phyloP scores from a whole-genome alignment of 192 early-diverging fungal genomes.

The Coemansia javaensis region DNA sequence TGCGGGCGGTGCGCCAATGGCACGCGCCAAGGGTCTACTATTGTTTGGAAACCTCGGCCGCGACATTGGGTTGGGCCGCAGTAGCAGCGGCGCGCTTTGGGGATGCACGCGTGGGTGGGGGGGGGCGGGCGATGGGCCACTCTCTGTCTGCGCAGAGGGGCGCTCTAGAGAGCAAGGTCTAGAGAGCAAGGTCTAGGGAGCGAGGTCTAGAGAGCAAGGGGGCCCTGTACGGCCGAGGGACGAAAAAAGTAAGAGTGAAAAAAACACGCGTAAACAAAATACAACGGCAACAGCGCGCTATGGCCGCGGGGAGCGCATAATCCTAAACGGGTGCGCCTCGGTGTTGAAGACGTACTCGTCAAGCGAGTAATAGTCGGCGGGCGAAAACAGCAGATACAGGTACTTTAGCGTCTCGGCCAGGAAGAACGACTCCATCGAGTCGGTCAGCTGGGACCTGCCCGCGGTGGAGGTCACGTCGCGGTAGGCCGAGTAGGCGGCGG shows the following conservation, averaged over 20 bases:
- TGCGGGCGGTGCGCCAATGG: too few relatives aligned
- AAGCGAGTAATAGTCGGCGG: slow-evolving; percentile 60
- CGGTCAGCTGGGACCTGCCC: slow-evolving; percentile 17
- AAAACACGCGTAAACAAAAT: neutral
- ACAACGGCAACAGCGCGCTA: neutral
- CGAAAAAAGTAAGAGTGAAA: neutral
- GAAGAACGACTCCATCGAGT: slow-evolving; percentile 55
- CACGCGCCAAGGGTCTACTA: neutral
- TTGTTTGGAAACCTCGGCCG: too few relatives aligned
- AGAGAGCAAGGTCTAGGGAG: too few relatives aligned
- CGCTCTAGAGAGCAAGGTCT: too few relatives aligned
- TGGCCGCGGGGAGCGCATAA: slow-evolving; percentile 17
- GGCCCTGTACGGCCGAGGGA: too few relatives aligned
- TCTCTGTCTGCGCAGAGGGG: too few relatives aligned
- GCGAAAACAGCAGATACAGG: slow-evolving; percentile 81
- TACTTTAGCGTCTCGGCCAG: slow-evolving; percentile 94
- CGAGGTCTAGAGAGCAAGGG: too few relatives aligned
- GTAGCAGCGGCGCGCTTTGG: too few relatives aligned
- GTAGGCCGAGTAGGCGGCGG: slow-evolving; percentile 59
- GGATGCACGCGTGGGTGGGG: too few relatives aligned
- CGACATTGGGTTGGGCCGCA: too few relatives aligned
- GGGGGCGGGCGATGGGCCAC: too few relatives aligned
- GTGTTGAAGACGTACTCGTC: slow-evolving; percentile 92
- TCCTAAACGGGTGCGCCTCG: slow-evolving; percentile 86
- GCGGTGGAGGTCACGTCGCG: slow-evolving; percentile 36